A percentile compares a stretch with the other conserved stretches of the same genome.
phyloP scores from a whole-genome alignment of 2,329 filamentous ascomycete species.

The Harringtonia lauricola region DNA sequence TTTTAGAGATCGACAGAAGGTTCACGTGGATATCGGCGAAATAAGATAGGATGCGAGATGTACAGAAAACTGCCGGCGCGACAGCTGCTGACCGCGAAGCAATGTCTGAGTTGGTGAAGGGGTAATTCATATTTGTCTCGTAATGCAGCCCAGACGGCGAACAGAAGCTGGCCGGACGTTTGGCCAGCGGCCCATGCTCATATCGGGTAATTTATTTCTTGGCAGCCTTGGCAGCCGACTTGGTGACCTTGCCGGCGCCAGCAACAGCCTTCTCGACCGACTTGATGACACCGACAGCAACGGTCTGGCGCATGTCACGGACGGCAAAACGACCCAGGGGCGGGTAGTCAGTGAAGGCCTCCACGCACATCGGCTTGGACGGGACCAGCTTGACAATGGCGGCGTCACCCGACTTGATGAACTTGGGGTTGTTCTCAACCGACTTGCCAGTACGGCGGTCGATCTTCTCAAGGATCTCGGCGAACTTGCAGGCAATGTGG shows the following conservation, averaged over 20 bases:
- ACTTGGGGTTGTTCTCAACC: slow-evolving; percentile 85
- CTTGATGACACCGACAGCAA: slow-evolving; percentile 95
- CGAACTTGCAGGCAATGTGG: slow-evolving; percentile 99
- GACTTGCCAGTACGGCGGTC: slow-evolving; percentile 99
- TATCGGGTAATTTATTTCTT: slow-evolving; percentile 52
- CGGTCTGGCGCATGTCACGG: slow-evolving; percentile 93
- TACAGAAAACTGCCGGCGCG: slow-evolving; percentile 3
- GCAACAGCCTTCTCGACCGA: slow-evolving; percentile 55
- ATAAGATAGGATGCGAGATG: slow-evolving; percentile 2
- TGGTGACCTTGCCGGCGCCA: slow-evolving; percentile 55
- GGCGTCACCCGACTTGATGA: slow-evolving; percentile 99
- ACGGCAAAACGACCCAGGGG: slow-evolving; percentile 99
- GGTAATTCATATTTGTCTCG: background rate
- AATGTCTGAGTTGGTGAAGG: background rate
- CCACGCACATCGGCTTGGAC: slow-evolving; percentile 99
- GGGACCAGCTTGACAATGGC: slow-evolving; percentile 99
- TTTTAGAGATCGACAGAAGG: background rate
- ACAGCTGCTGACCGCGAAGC: background rate
- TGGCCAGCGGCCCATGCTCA: slow-evolving; percentile 5
- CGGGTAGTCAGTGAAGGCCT: slow-evolving; percentile 99
- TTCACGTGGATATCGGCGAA: slow-evolving; percentile 6
- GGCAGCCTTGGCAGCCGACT: slow-evolving; percentile 61
- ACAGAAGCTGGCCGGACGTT: slow-evolving; percentile 3
- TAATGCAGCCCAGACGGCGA: background rate
- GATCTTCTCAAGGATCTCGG: slow-evolving; percentile 99